Base-by-base conservation (phyloP, 2,329 filamentous ascomycete species). In the Colletotrichum spaethianum region DNA sequence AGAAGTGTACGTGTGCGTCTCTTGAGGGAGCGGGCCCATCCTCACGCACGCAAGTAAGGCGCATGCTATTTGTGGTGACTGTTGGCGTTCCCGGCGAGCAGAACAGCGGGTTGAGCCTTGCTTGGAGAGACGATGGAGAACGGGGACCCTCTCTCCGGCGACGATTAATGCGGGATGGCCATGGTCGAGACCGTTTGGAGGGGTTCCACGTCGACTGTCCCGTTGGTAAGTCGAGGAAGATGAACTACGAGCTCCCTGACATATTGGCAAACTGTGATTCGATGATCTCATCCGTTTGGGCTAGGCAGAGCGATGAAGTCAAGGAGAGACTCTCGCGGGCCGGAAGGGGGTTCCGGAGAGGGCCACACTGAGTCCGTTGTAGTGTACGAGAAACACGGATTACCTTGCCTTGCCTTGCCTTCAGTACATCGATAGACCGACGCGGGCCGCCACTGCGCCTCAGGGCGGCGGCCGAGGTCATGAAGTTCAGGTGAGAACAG, bases 131-230 rank as follows among this genome's bases (percentile, higher is more conserved):
- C 33, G 68, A 67, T 63, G 56, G 63, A 59, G 57, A 60, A 71
- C 33, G 18, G 61, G 63, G 52, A 55, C 31, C 65, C 31, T 63
- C 65, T 60, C 8, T n/a, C 57, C 20, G 56, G 63, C 16, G 65
- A 59, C 65, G 53, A 26, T 52, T 63, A 23, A 69, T 72, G 59
- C 65, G 52, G 33, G 46, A 69, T 60, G 65, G 52, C 26, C 31
- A 50, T 28, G 69, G 59, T 69, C 69, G 65, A 72, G 69, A 64
- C 65, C 59, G 38, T 57, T 69, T 46, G 53, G 38, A 40, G 16
- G 28, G 26, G 11, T 53, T 63, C 65, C 64, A 63, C 52, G 65
- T 69, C 44, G 59, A 53, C 69, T 33, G 23, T 50, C 28, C 12
- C 44, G 28, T 46, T 28, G 28, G 33, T 46, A 38, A 56, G 38